phyloP scores from a whole-genome alignment of 495 filamentous ascomycete species.

The Cercophora newfieldiana region DNA sequence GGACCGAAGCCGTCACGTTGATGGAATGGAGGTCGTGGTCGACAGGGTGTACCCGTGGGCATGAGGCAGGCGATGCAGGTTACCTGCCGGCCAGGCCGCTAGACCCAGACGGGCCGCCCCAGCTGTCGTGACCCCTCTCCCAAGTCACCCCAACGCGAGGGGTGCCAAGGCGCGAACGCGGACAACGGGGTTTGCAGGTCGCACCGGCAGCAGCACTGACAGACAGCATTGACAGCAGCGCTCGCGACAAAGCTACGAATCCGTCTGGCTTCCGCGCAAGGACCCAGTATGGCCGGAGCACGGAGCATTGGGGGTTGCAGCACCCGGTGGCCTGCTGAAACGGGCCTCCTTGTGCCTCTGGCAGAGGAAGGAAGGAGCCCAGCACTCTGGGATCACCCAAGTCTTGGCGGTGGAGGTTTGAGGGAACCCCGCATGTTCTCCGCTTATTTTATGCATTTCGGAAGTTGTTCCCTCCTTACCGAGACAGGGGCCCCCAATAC shows the following conservation, averaged over 20 bases:
- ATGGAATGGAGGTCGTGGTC: not conserved
- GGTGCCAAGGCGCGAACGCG: not conserved
- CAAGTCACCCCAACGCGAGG: not conserved
- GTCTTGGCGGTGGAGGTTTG: not conserved
- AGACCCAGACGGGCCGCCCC: not conserved
- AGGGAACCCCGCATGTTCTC: constrained; percentile 10
- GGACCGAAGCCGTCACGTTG: not conserved
- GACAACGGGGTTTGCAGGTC: not conserved
- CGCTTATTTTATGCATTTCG: constrained; percentile 10
- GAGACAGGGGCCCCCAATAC: not conserved
- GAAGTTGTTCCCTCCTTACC: constrained; percentile 4
- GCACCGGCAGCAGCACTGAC: too few species aligned
- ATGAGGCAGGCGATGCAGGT: too few species aligned
- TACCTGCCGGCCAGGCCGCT: not conserved
- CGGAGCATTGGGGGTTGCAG: not conserved
- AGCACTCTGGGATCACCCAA: not conserved
- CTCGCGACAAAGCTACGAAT: not conserved
- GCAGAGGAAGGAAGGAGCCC: not conserved
- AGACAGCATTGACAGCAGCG: not conserved
- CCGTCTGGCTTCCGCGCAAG: not conserved
- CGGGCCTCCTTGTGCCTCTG: not conserved
- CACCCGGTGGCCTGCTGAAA: not conserved
- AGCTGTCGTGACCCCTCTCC: not conserved
- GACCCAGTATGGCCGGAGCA: not conserved
- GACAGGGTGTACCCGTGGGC: not conserved